Percentiles rank a stretch among this genome's conserved stretches.
These are phyloP conservation scores for Leptographium radiaticola DNA, from an alignment of 2,329 filamentous ascomycete species.

Conservation along the genomic window DNA sequence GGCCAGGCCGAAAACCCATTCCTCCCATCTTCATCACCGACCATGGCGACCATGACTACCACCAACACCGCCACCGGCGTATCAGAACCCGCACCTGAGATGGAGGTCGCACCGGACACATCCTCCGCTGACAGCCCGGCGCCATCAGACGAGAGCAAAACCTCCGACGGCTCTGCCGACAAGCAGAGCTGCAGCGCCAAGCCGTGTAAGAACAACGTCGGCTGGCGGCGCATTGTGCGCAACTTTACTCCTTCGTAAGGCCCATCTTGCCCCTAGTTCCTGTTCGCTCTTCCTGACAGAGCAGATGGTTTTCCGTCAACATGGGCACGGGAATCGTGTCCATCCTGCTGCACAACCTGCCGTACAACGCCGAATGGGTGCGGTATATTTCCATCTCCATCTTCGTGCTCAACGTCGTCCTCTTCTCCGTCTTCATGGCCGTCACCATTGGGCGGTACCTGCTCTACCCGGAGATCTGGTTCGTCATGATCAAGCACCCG, in stretches of 20 bases:
- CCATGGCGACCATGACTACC: background rate
- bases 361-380: conserved; percentile 40
- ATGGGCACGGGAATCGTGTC: conserved; percentile 54
- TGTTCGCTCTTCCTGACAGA: background rate
- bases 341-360: conserved; percentile 42
- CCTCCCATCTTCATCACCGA: no score
- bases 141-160: background rate
- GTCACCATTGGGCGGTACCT: conserved; percentile 43
- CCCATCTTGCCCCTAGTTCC: background rate
- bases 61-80: background rate
- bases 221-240: conserved; percentile 23
- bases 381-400: conserved; percentile 40
- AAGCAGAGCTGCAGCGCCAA: background rate
- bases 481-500: conserved; percentile 46
- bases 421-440: conserved; percentile 37
- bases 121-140: no score
- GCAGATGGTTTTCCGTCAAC: conserved; percentile 34
- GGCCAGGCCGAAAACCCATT: no score
- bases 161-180: background rate
- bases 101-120: background rate
- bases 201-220: conserved; percentile 10
- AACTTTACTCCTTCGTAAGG: conserved; percentile 33
- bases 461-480: conserved; percentile 48
- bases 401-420: conserved; percentile 39
- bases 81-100: background rate